A percentile compares a stretch with the other conserved stretches of the same genome.
These are phyloP conservation scores for Teratosphaeria zuluensis DNA, from an alignment of 2,329 filamentous ascomycete genomes.

Conservation along the genomic window DNA sequence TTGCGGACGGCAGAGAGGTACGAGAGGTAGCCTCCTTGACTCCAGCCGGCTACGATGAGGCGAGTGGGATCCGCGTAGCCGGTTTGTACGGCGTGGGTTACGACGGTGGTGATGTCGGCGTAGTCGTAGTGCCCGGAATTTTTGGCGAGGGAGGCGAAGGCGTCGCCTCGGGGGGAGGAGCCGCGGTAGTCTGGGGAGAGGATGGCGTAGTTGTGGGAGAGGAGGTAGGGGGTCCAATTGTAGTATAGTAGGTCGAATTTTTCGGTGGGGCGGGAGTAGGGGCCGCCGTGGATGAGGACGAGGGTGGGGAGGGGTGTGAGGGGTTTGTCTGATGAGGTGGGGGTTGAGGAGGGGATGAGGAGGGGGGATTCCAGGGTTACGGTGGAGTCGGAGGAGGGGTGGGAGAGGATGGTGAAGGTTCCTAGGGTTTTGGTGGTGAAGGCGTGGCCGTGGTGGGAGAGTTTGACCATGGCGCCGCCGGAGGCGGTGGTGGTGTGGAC, in stretches of 20 bases:
- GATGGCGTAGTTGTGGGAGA: constrained; percentile 30
- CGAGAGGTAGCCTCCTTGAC: constrained; percentile 31
- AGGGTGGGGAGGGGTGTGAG: constrained; percentile 21
- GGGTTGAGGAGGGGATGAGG: constrained; percentile 12
- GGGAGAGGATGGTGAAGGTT: constrained; percentile 14
- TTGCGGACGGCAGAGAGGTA: constrained; percentile 31
- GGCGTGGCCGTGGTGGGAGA: constrained; percentile 15
- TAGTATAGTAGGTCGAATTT: constrained; percentile 22
- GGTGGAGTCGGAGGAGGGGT: constrained; percentile 20
- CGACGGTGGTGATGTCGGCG: constrained; percentile 28
- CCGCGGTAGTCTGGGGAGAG: constrained; percentile 33
- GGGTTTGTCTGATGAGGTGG: constrained; percentile 1
- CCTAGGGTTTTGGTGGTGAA: constrained; percentile 14
- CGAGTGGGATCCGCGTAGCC: constrained; percentile 24
- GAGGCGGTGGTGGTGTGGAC: constrained; percentile 22
- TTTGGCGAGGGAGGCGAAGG: constrained; percentile 23
- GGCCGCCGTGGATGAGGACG: constrained; percentile 30
- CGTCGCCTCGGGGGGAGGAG: constrained; percentile 23
- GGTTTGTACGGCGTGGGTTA: constrained; percentile 24
- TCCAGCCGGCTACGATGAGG: constrained; percentile 30
- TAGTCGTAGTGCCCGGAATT: constrained; percentile 29
- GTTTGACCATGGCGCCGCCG: constrained; percentile 6
- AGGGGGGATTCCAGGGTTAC: constrained; percentile 22
- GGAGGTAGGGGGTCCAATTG: constrained; percentile 24
- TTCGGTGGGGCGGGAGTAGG: constrained; percentile 21